Conservation (phyloP, 2,329 filamentous ascomycete genomes). For the Sphaerostilbella broomeana region DNA sequence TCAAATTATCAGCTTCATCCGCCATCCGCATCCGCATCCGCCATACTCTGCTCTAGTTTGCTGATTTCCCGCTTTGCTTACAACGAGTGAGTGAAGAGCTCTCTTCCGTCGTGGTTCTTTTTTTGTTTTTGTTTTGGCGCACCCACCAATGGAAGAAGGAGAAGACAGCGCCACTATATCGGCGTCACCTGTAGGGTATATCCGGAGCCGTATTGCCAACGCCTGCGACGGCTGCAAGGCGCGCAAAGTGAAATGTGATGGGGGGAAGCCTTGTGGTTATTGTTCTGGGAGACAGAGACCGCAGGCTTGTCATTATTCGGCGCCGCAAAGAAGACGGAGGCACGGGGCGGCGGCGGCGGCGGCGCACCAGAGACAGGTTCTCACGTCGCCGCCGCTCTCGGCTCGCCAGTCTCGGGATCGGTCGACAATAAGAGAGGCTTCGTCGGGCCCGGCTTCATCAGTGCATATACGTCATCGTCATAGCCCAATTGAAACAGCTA, state of each 20-base stretch:
- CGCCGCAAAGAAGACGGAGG: constrained; percentile 32
- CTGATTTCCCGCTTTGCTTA: no score
- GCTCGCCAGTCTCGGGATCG: constrained; percentile 5
- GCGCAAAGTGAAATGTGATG: constrained; percentile 51
- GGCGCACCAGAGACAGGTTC: neutral
- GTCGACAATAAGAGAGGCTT: constrained; percentile 1
- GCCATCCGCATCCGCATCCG: no score
- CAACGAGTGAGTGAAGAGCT: no score
- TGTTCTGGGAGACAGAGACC: constrained; percentile 39
- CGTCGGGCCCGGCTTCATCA: constrained; percentile 15
- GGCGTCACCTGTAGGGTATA: constrained; percentile 17
- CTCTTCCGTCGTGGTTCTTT: no score
- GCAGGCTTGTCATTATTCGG: constrained; percentile 42
- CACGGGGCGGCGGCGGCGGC: constrained; percentile 15
- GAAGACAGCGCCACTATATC: no score
- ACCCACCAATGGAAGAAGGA: no score
- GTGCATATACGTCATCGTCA: no score
- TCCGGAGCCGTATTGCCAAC: constrained; percentile 42
- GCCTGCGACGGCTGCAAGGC: constrained; percentile 50
- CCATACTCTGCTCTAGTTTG: no score
- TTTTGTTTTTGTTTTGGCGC: no score
- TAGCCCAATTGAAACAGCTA: constrained; percentile 13
- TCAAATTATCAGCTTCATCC: no score
- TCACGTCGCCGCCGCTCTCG: constrained; percentile 10
- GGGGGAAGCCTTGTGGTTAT: constrained; percentile 45